Conservation (phyloP, 768 basidiomycete genomes). For the Lenzites betulinus region DNA sequence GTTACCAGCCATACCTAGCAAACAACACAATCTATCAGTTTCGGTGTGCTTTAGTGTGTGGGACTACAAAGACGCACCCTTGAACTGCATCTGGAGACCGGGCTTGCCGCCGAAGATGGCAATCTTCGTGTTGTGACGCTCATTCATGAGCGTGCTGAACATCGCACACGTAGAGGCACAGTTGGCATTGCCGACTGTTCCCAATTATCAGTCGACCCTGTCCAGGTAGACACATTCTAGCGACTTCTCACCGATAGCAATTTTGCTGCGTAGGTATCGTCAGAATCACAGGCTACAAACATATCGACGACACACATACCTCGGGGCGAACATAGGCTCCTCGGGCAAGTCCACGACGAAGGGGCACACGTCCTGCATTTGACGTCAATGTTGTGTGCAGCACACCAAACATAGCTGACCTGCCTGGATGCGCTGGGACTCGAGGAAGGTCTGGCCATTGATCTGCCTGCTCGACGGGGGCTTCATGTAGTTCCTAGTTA, state of each 20-base stretch:
- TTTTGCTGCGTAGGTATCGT: slow-evolving; percentile 17
- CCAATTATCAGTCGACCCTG: neutral
- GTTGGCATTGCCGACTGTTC: slow-evolving; percentile 30
- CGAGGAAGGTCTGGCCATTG: slow-evolving; percentile 33
- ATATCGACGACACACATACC: slow-evolving; percentile 29
- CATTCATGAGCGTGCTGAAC: slow-evolving; percentile 64
- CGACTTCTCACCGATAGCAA: slow-evolving; percentile 25
- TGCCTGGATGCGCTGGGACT: slow-evolving; percentile 39
- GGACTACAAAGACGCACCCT: slow-evolving; percentile 31
- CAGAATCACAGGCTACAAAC: no score
- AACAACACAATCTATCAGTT: neutral
- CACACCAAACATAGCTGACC: slow-evolving; percentile 23
- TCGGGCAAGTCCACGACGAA: slow-evolving; percentile 40
- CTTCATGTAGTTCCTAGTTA: slow-evolving; percentile 31
- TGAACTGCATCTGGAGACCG: slow-evolving; percentile 50
- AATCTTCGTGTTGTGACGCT: slow-evolving; percentile 52
- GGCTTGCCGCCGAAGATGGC: slow-evolving; percentile 63
- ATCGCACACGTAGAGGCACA: slow-evolving; percentile 67
- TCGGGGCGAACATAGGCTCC: slow-evolving; percentile 49
- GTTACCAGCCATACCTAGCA: slow-evolving; percentile 54
- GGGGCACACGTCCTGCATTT: slow-evolving; percentile 38
- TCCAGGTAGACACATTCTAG: neutral
- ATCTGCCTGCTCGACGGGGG: slow-evolving; percentile 31
- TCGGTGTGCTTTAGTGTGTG: no score
- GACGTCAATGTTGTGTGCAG: slow-evolving; percentile 3